Evolutionary conservation across 78 protist species (phyloP).

Genomic region (Bigelowiella natans): DNA sequence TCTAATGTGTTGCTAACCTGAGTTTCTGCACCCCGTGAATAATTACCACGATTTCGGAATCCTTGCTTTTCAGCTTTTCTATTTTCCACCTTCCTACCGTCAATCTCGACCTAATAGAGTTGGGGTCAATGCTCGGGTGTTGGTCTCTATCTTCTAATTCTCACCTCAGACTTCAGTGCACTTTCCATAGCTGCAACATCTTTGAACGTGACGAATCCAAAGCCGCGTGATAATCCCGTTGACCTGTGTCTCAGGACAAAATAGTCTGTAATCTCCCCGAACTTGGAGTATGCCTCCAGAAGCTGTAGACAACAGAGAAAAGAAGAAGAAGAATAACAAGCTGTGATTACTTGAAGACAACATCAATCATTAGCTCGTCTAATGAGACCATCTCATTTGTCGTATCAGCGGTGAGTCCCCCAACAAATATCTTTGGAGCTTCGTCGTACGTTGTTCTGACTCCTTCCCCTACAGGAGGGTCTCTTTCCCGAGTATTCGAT

Average conservation of each 20-base stretch:
- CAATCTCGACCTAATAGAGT: background rate
- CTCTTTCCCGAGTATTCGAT: too few relatives aligned
- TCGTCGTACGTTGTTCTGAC: background rate
- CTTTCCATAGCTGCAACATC: background rate
- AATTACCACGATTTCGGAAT: background rate
- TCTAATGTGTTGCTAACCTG: too few relatives aligned
- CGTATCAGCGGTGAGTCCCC: background rate
- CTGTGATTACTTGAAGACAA: too few relatives aligned
- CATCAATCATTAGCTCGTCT: too few relatives aligned
- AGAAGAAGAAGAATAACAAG: too few relatives aligned
- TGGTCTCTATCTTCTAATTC: background rate
- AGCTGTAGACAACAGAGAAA: too few relatives aligned
- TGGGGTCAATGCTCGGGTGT: background rate
- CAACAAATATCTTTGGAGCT: background rate
- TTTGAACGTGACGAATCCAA: conserved; percentile 2
- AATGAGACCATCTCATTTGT: background rate
- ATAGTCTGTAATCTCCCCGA: background rate
- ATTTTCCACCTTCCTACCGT: background rate
- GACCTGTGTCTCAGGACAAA: background rate
- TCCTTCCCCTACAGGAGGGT: too few relatives aligned
- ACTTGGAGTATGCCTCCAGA: background rate
- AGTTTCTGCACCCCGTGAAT: background rate
- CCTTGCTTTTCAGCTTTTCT: background rate
- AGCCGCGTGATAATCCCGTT: background rate
- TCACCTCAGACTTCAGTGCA: background rate